Conservation (phyloP, 305 asterid species). For the Striga hermonthica region DNA sequence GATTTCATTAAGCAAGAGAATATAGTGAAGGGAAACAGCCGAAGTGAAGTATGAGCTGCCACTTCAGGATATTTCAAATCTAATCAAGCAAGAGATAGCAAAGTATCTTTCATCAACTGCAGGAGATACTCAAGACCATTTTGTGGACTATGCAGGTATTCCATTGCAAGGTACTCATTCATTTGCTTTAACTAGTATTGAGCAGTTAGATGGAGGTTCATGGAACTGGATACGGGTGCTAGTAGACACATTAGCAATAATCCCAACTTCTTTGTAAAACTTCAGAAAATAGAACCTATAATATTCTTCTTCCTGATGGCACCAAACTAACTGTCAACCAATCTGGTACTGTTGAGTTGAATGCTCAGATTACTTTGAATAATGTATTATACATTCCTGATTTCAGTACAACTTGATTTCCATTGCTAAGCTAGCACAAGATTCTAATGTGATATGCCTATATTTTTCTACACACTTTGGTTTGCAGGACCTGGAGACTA, state of each 20-base stretch:
- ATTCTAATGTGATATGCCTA: not conserved
- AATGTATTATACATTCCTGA: not conserved
- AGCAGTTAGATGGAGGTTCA: not conserved
- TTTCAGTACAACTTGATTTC: no score
- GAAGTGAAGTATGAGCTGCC: not conserved
- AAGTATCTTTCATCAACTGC: not conserved
- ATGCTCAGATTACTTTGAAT: no score
- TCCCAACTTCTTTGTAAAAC: no score
- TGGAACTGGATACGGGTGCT: not conserved
- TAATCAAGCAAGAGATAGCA: not conserved
- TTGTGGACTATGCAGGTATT: not conserved
- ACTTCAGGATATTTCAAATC: not conserved
- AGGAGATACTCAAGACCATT: not conserved
- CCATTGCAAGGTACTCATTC: no score
- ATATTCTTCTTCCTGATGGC: not conserved
- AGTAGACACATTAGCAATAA: not conserved
- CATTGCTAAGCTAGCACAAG: not conserved
- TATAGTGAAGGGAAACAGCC: no score
- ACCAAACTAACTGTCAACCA: not conserved
- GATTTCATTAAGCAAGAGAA: no score
- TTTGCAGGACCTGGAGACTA: not conserved
- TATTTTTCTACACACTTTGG: not conserved
- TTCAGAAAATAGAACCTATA: not conserved
- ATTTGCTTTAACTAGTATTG: not conserved
- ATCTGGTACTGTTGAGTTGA: not conserved